Evolutionary conservation across 2,329 filamentous ascomycete genomes (phyloP).

Genomic region (Pseudocercospora musae): DNA sequence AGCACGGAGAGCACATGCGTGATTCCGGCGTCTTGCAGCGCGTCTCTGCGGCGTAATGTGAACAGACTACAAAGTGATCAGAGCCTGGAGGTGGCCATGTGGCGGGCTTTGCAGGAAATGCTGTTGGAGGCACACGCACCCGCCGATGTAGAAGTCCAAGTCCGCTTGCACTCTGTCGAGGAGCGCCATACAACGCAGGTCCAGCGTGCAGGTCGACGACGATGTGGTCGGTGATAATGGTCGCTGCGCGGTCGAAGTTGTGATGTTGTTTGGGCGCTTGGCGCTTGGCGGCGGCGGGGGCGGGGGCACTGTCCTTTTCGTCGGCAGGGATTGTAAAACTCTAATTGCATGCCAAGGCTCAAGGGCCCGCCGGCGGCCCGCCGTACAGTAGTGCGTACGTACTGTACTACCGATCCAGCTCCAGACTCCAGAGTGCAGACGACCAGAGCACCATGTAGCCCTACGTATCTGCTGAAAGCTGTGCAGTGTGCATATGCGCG

Average conservation of each 20-base stretch:
- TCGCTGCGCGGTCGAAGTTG: background rate
- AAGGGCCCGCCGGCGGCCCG: background rate
- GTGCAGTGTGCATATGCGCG: too few species aligned
- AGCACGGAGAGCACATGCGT: conserved; percentile 89
- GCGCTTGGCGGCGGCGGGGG: too few species aligned
- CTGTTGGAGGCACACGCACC: conserved; percentile 62
- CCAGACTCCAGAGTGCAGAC: too few species aligned
- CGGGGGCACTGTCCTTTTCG: background rate
- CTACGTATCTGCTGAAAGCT: too few species aligned
- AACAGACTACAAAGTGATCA: conserved; percentile 61
- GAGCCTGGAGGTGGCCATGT: conserved; percentile 22
- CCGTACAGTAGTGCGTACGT: too few species aligned
- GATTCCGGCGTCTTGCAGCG: conserved; percentile 69
- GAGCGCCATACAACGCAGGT: conserved; percentile 47
- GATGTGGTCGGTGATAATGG: conserved; percentile 2
- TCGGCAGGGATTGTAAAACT: background rate
- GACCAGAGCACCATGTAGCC: too few species aligned
- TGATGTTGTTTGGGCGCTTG: background rate
- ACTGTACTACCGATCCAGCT: too few species aligned
- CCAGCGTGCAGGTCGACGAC: background rate
- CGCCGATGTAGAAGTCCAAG: conserved; percentile 72
- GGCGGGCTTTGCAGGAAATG: conserved; percentile 13
- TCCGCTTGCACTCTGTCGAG: conserved; percentile 67
- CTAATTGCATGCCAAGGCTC: background rate
- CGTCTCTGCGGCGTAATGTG: conserved; percentile 67